Evolutionary conservation across 2,329 filamentous ascomycete genomes (phyloP), one percentile per base, ranked within the genome.

Genomic region (Huntiella savannae): DNA sequence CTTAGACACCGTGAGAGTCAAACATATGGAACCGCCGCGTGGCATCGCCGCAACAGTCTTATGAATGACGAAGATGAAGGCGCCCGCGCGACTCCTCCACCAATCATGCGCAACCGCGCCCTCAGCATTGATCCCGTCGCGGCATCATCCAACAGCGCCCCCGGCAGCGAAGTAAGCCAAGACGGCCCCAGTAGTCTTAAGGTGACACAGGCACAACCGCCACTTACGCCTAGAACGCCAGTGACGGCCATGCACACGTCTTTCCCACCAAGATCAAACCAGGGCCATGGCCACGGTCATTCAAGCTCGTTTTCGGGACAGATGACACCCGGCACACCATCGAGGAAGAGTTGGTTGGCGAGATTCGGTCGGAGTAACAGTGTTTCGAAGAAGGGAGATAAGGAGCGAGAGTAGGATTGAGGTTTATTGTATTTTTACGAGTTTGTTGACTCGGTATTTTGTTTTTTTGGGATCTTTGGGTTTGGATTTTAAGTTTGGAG

Each of bases 31-130:
- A 54, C 63, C 33, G 65, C 59, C 6, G 65, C 60, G 6, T 67
- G 59, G 61, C 59, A 57, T 45, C 58, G 63, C 12, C 57, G 53
- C 11, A 57, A 59, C 3, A 49, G 57, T 0, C 48, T 53, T 0
- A 43, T 48, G 46, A 45, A 36, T 4, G 33, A 28, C n/a, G 65
- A 66, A 1, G 66, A 69, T 3, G 67, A 70, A 7, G 56, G 63
- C 3, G 56, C 60, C 1, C 66, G 71, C 28, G 67, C 69, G 0
- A 75, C 71, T 5, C 71, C 71, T 3, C 71, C 71, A 4, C 71
- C 71, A 1, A 75, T 75, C 43, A 57, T 67, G 60, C 62, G 70
- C 12, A 69, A 66, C 43, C 59, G 51, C 17, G 48, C 38, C 11
- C 39, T 46, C 28, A 52, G 51, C 28, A 47, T 48, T 33, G 43